These are phyloP conservation scores for Zelonia costaricensis DNA, from an alignment of 208 protist genomes.

Conservation along the genomic window DNA sequence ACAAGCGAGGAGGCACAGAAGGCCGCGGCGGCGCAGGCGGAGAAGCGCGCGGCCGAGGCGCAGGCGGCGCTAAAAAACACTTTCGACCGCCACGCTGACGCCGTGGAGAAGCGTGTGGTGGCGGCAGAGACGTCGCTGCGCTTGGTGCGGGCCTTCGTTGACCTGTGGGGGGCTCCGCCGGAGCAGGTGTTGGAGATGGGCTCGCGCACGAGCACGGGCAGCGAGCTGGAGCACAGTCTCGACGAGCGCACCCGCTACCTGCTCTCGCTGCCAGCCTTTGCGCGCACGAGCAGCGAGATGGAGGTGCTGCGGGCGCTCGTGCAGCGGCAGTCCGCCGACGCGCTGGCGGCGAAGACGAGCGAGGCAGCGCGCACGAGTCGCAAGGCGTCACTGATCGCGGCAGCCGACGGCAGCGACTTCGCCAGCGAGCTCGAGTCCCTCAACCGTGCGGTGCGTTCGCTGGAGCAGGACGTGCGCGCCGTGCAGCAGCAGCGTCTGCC, in stretches of 20 bases:
- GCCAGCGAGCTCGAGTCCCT: constrained; percentile 23
- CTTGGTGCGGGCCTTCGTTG: constrained; percentile 41
- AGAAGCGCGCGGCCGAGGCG: constrained; percentile 23
- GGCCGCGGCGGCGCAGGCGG: constrained; percentile 1
- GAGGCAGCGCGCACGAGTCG: constrained; percentile 26
- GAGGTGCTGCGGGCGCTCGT: constrained; percentile 63
- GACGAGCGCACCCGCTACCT: constrained; percentile 63
- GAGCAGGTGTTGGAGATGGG: constrained; percentile 51
- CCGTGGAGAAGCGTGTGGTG: constrained; percentile 9
- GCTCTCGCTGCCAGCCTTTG: constrained; percentile 66
- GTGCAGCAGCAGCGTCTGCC: constrained; percentile 36
- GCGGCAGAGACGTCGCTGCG: constrained; percentile 16
- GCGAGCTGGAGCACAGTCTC: constrained; percentile 36
- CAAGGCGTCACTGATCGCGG: constrained; percentile 5
- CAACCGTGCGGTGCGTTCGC: constrained; percentile 13
- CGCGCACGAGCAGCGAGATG: constrained; percentile 67
- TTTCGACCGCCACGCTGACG: constrained; percentile 10
- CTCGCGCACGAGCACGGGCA: constrained; percentile 22
- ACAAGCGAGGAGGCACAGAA: constrained; percentile 9
- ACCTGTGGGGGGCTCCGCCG: constrained; percentile 51
- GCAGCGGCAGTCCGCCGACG: constrained; percentile 57
- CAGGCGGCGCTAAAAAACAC: constrained; percentile 12
- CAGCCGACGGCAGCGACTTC: not conserved
- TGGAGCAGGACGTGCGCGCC: constrained; percentile 39
- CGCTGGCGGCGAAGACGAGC: constrained; percentile 44